Conservation (phyloP, 2,329 filamentous ascomycete genomes). For the Falciphora oryzae region DNA sequence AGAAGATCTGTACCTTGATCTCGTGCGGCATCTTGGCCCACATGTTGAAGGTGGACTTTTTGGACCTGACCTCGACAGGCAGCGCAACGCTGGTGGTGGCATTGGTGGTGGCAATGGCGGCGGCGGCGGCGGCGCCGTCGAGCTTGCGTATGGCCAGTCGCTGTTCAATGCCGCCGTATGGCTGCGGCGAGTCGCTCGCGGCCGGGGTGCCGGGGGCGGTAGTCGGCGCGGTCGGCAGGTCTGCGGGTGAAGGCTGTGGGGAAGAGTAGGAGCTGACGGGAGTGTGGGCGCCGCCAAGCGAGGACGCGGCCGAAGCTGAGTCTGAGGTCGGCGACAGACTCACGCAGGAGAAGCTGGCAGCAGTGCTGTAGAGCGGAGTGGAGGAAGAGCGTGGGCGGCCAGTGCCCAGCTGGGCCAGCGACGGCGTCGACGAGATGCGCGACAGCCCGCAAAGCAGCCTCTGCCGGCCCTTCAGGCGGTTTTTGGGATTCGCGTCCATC, state of each 20-base stretch:
- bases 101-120: slow-evolving; percentile 25
- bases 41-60: slow-evolving; percentile 51
- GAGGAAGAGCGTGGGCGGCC: slow-evolving; percentile 57
- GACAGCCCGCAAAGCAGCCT: slow-evolving; percentile 69
- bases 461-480: slow-evolving; percentile 47
- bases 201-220: slow-evolving; percentile 34
- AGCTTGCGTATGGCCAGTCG: slow-evolving; percentile 51
- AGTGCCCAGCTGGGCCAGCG: slow-evolving; percentile 54
- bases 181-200: slow-evolving; percentile 28
- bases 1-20: slow-evolving; percentile 71
- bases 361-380: slow-evolving; percentile 54
- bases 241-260: slow-evolving; percentile 23
- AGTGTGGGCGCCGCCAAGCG: background rate
- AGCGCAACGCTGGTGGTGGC: slow-evolving; percentile 47
- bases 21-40: slow-evolving; percentile 81
- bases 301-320: background rate
- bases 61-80: slow-evolving; percentile 55
- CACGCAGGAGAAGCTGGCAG: slow-evolving; percentile 48
- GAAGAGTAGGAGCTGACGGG: slow-evolving; percentile 16
- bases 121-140: slow-evolving; percentile 36
- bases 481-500: slow-evolving; percentile 4
- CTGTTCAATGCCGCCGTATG: slow-evolving; percentile 36
- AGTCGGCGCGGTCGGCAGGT: slow-evolving; percentile 29
- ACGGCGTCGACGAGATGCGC: slow-evolving; percentile 75
- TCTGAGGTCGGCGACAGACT: slow-evolving; percentile 34